Base-by-base conservation (phyloP, 345 rosid species). In the Euphorbia lathyris region DNA sequence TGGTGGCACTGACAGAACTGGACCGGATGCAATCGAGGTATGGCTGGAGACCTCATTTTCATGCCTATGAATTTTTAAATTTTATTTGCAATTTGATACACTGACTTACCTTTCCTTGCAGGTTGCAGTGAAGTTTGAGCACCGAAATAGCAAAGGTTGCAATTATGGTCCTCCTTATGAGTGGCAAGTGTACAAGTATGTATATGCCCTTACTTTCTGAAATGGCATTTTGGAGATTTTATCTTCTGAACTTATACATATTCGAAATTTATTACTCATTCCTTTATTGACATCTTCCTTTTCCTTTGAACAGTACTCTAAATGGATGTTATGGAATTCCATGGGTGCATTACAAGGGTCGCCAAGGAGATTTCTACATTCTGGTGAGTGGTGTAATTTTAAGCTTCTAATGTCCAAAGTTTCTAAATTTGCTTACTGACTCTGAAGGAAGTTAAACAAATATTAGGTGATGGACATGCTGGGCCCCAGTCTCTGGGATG, bases 401-500 rank as follows among this genome's bases (percentile, higher is more conserved):
- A 36, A 38, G 68, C 23, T 67, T 22, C 34, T 57, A 16, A 16
- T 42, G 4, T 4, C 63, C 17, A 13, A 63, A 40, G 22, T 51
- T 40, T 62, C 27, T 52, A 1, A 62, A 30, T 27, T 34, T 48
- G 16, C 68, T 65, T 65, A 9, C 26, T 26, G 42, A 61, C 40
- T 62, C 69, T 74, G 56, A 66, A 38, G 36, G 69, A 56, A 29
- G 16, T 61, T 34, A 7, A 67, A 23, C 36, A 30, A 42, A 62
- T 27, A 22, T 63, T 67, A 77, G 80, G 80, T 77, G 17, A 77
- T 77, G 80, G 80, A 77, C 61, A 77, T 77, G 72, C 72, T 77
- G 22, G 80, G 80, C 4, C 80, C 80, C 14, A 77, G 80, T 61
- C 72, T 77, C 20, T 77, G 80, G 80, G 80, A 77, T 62, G 80